Conservation (phyloP, 2,329 filamentous ascomycete genomes). For the Pseudogymnoascus sp. region DNA sequence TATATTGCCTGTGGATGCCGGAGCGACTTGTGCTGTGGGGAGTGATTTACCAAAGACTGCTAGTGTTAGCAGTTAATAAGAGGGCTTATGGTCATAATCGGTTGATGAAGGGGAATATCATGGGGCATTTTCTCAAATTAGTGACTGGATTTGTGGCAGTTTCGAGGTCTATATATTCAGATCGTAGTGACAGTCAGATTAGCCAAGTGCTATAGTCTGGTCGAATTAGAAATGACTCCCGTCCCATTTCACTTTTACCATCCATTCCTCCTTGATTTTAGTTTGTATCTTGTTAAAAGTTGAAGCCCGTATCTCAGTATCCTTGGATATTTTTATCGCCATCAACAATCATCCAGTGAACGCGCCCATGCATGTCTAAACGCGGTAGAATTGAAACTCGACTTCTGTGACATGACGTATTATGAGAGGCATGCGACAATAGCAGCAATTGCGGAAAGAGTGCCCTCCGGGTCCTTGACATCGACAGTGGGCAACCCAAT, state of each 20-base stretch:
- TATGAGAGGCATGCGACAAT: not conserved
- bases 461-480: not conserved
- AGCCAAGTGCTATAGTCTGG: not conserved
- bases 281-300: not conserved
- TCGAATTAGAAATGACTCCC: too few species aligned
- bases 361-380: not conserved
- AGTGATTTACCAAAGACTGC: conserved; percentile 30
- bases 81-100: not conserved
- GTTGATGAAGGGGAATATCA: not conserved
- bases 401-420: not conserved
- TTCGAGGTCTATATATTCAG: not conserved
- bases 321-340: not conserved
- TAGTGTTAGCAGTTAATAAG: not conserved
- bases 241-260: not conserved
- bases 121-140: not conserved
- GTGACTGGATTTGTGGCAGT: not conserved
- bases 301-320: not conserved
- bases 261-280: not conserved
- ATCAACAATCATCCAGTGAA: not conserved
- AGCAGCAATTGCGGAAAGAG: not conserved
- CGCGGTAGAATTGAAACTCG: not conserved
- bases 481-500: conserved; percentile 19
- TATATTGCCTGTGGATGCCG: conserved; percentile 38
- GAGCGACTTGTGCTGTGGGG: conserved; percentile 35
- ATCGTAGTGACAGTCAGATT: not conserved